These are phyloP conservation scores for Phytophthora meadii DNA, from an alignment of 352 stramenopile species.

Conservation along the genomic window DNA sequence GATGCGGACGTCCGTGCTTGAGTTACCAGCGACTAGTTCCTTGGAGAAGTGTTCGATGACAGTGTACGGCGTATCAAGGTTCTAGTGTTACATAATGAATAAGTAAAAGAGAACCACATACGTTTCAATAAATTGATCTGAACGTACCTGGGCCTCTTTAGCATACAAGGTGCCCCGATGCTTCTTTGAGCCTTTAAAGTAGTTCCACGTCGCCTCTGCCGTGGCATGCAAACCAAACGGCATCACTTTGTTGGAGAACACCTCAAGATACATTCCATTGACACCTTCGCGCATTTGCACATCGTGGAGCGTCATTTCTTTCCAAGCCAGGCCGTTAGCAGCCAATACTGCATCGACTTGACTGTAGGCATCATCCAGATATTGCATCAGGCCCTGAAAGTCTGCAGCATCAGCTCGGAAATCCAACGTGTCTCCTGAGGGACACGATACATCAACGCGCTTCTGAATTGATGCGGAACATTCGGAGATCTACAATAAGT, in stretches of 20 bases:
- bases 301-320: conserved; percentile 35
- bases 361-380: conserved; percentile 31
- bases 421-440: conserved; percentile 20
- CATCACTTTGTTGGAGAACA: conserved; percentile 41
- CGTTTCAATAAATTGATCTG: no score
- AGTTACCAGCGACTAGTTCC: conserved; percentile 62
- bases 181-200: conserved; percentile 47
- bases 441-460: conserved; percentile 20
- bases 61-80: conserved; percentile 52
- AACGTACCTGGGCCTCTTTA: conserved; percentile 39
- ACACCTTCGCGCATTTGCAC: conserved; percentile 34
- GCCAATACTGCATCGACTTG: conserved; percentile 35
- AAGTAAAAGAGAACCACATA: no score
- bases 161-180: conserved; percentile 41
- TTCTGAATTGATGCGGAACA: conserved; percentile 27
- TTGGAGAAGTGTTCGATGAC: conserved; percentile 66
- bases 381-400: conserved; percentile 32
- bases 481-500: conserved; percentile 14
- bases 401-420: conserved; percentile 28
- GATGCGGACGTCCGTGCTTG: conserved; percentile 53
- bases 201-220: conserved; percentile 40
- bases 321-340: conserved; percentile 35
- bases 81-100: conserved; percentile 2
- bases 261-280: conserved; percentile 36
- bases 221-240: conserved; percentile 35